Base-by-base conservation (phyloP, 306 rosid species). In the Medicago ruthenica region DNA sequence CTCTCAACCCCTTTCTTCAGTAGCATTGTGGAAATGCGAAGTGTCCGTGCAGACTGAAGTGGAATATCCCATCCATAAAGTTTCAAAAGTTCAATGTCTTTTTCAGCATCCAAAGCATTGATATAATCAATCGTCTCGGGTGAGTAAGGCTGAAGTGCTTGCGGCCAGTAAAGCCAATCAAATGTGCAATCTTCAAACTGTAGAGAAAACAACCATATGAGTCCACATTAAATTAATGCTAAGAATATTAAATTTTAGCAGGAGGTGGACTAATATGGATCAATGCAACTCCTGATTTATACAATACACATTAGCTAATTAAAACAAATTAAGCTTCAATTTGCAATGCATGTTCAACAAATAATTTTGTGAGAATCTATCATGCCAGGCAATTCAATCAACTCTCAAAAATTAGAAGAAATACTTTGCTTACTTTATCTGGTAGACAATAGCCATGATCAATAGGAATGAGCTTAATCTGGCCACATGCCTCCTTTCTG, bases 131-230 rank as follows among this genome's bases (percentile, higher is more conserved):
- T 16, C 17, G 84, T 78, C 36, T 81, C 89, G 16, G 83, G 75
- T 61, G 97, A 86, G 83, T 82, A 91, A 39, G 87, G 91, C 66
- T 81, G 82, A 27, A 63, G 85, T 40, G 91, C 86, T 79, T 89
- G 97, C 9, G 92, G 97, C 97, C 97, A 91, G 74, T 91, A 91
- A 75, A 91, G 94, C 97, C 97, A 91, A 40, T 91, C 97, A 68
- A 91, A 91, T 16, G 97, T 87, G 84, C 97, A 91, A 65, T 91
- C 97, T 84, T 91, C 94, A 83, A 91, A 91, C 97, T 91, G 86
- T 80, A 77, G 12, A 77, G 22, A 74, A 15, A 47, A 74, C 14
- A 50, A 71, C 20, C 2, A 77, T 27, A 17, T 14, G 7, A 71
- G 44, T 44, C 77, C 47, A 76, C 58, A 1, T 57, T 50, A 60